Evolutionary conservation across 768 basidiomycete species (phyloP).

Genomic region (Macrolepiota fuliginosa): DNA sequence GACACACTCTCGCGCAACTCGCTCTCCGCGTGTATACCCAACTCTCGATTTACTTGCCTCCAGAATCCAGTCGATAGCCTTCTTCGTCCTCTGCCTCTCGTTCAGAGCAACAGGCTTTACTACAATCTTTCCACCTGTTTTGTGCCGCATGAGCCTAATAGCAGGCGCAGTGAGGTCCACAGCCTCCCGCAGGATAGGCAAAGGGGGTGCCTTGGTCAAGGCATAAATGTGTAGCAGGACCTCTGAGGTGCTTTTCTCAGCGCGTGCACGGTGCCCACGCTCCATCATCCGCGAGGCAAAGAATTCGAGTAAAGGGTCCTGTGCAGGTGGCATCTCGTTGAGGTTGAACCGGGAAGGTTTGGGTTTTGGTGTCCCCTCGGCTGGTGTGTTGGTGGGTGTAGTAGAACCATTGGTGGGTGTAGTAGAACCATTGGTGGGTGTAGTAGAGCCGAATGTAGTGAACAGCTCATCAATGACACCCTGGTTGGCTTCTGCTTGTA

Average conservation of each 20-base stretch:
- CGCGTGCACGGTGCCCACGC: conserved; percentile 64
- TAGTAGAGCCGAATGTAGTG: conserved; percentile 10
- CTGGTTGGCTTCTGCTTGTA: conserved; percentile 15
- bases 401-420: not conserved
- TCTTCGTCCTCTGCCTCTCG: conserved; percentile 75
- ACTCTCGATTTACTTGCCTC: conserved; percentile 55
- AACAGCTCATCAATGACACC: conserved; percentile 20
- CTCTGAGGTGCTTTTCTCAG: conserved; percentile 51
- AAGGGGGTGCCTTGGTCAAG: conserved; percentile 72
- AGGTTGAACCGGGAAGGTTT: conserved; percentile 14
- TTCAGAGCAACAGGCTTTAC: conserved; percentile 68
- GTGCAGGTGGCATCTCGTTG: conserved; percentile 66
- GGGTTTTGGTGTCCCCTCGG: not conserved
- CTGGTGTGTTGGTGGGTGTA: conserved; percentile 9
- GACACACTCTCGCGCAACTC: conserved; percentile 79
- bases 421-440: conserved; percentile 1
- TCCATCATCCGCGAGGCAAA: conserved; percentile 60
- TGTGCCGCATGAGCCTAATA: conserved; percentile 57
- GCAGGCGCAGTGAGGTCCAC: conserved; percentile 68
- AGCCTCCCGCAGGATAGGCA: conserved; percentile 77
- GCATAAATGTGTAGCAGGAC: conserved; percentile 72
- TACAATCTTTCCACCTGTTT: conserved; percentile 63
- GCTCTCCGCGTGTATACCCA: conserved; percentile 59
- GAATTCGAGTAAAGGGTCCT: conserved; percentile 72
- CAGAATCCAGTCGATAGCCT: conserved; percentile 71